phyloP scores from a whole-genome alignment of 306 rosid genomes.

The Glycine latifolia region DNA sequence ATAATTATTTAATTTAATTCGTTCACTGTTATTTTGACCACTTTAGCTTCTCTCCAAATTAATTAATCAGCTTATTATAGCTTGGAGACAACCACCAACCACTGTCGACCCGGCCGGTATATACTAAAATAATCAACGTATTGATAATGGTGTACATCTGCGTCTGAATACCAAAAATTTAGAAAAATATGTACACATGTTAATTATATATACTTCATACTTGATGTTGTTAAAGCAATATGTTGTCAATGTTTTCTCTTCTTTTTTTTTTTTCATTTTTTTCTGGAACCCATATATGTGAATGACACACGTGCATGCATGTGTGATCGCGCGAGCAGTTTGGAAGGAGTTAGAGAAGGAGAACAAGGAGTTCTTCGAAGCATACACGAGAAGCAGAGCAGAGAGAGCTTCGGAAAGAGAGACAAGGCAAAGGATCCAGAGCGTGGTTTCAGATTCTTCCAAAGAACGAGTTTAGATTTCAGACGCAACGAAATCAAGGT shows the following conservation, averaged over 20 bases:
- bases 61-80: background rate
- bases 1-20: background rate
- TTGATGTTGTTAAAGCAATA: background rate
- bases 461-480: conserved; percentile 41
- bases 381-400: conserved; percentile 59
- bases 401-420: conserved; percentile 51
- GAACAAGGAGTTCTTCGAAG: conserved; percentile 92
- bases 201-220: background rate
- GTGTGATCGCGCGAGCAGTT: conserved; percentile 56
- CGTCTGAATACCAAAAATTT: background rate
- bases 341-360: conserved; percentile 96
- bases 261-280: too few relatives aligned
- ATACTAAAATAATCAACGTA: background rate
- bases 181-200: background rate
- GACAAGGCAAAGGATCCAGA: conserved; percentile 57
- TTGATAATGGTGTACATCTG: background rate
- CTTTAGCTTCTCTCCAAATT: background rate
- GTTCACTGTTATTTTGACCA: background rate
- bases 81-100: background rate
- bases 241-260: too few relatives aligned
- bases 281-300: background rate
- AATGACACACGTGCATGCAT: conserved; percentile 46
- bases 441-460: conserved; percentile 50
- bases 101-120: background rate
- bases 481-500: conserved; percentile 38